Evolutionary conservation across 1,284 basidiomycete genomes (phyloP), one percentile per base, ranked within the genome.

Genomic region (Coniophora puteana): DNA sequence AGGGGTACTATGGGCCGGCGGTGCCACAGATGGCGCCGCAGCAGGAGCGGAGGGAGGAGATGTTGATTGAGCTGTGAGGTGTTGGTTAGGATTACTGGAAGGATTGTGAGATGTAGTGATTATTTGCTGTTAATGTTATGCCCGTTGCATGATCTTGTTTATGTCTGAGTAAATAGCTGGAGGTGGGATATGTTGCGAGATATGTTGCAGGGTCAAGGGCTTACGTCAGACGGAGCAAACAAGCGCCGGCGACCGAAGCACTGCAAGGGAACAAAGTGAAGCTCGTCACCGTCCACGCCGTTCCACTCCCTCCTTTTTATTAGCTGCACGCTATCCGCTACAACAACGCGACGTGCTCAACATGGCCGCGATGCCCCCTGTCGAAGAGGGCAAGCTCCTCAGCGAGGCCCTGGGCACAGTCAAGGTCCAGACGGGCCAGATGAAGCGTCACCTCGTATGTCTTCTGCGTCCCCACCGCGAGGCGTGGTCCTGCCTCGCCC

Each of bases 341-440:
- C n/a, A n/a, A n/a, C n/a, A n/a, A n/a, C n/a, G n/a, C n/a, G n/a
- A n/a, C n/a, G n/a, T n/a, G n/a, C n/a, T n/a, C n/a, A n/a, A n/a
- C n/a, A 38, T 38, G 36, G 36, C 37, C 8, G 63, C 65, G 37
- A 54, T 63, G 34, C 69, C 68, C 16, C 65, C 64, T 45, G 65
- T 67, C 44, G 83, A 85, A 58, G 85, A 89, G 70, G 86, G 80
- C 36, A 89, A 90, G 63, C 68, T 89, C 52, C 78, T 91, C 54
- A 81, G 83, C 59, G 88, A 91, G 63, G 86, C 86, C 22, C 69
- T 91, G 34, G 82, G 76, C 59, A 89, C 85, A 32, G 89, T 95
- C 64, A 94, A 94, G 74, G 83, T 93, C 27, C 91, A 95, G 66
- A 87, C 90, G 35, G 84, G 89, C 51, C 90, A 93, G 68, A 93